A percentile compares a stretch with the other conserved stretches of the same genome.
phyloP scores from a whole-genome alignment of 208 protist species.

The Wallacemonas sp. region DNA sequence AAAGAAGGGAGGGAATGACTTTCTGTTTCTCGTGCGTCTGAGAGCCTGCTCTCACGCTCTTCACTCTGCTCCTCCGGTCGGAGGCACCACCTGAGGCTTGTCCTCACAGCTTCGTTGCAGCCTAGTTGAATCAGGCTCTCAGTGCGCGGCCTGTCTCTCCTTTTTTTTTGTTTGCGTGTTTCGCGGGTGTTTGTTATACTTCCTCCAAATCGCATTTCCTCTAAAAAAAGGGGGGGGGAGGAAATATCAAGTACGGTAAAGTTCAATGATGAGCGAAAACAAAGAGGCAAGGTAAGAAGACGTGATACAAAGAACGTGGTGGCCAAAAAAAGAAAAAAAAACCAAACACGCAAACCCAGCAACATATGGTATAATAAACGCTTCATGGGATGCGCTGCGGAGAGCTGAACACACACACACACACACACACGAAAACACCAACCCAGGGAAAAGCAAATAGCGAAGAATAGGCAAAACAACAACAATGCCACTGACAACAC shows the following conservation, averaged over 20 bases:
- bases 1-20: too few relatives aligned
- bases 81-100: too few relatives aligned
- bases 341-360: slow-evolving; percentile 14
- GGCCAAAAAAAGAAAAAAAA: background rate
- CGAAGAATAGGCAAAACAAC: background rate
- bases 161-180: slow-evolving; percentile 11
- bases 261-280: too few relatives aligned
- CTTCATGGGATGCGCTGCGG: too few relatives aligned
- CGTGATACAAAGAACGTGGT: background rate
- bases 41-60: too few relatives aligned
- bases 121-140: too few relatives aligned
- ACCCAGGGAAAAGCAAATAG: background rate
- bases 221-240: background rate
- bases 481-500: background rate
- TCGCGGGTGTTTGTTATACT: background rate
- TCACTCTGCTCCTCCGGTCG: too few relatives aligned
- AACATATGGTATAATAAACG: too few relatives aligned
- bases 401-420: background rate
- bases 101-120: too few relatives aligned
- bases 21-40: too few relatives aligned
- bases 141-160: slow-evolving; percentile 21
- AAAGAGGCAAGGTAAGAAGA: too few relatives aligned
- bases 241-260: slow-evolving; percentile 10
- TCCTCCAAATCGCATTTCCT: too few relatives aligned
- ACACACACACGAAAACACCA: background rate